phyloP scores from a whole-genome alignment of 208 protist species.

The Crithidia expoeki region DNA sequence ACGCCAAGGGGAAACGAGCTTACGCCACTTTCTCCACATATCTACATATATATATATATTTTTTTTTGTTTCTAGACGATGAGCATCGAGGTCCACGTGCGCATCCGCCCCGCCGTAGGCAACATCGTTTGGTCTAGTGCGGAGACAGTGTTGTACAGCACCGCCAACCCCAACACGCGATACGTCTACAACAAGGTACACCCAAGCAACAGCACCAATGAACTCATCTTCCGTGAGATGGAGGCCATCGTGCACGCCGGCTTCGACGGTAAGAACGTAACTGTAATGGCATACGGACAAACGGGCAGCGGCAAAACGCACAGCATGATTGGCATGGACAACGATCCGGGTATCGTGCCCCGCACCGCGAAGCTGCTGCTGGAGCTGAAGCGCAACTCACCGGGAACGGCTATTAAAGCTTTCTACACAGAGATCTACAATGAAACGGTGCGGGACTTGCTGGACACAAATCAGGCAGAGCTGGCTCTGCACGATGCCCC shows the following conservation, averaged over 20 bases:
- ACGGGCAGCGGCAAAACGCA: slow-evolving; percentile 93
- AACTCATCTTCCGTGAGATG: slow-evolving; percentile 76
- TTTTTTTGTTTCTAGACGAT: slow-evolving; percentile 39
- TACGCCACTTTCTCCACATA: too few relatives aligned
- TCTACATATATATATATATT: too few relatives aligned
- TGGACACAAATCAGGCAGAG: slow-evolving; percentile 52
- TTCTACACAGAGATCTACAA: slow-evolving; percentile 91
- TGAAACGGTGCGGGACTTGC: slow-evolving; percentile 80
- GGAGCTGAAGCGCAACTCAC: slow-evolving; percentile 53
- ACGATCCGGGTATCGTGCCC: slow-evolving; percentile 51
- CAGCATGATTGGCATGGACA: slow-evolving; percentile 80
- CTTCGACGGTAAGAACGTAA: slow-evolving; percentile 79
- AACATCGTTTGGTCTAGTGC: slow-evolving; percentile 81
- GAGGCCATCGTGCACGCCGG: slow-evolving; percentile 81
- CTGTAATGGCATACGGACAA: slow-evolving; percentile 90
- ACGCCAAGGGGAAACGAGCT: too few relatives aligned
- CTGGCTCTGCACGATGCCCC: slow-evolving; percentile 51
- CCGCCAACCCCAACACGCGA: slow-evolving; percentile 70
- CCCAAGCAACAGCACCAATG: slow-evolving; percentile 75
- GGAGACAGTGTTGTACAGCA: slow-evolving; percentile 86
- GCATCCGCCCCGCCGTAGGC: slow-evolving; percentile 66
- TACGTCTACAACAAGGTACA: slow-evolving; percentile 91
- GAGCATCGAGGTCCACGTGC: slow-evolving; percentile 91
- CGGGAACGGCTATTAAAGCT: slow-evolving; percentile 51
- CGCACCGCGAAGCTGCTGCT: slow-evolving; percentile 69